Conservation (phyloP, 1,284 basidiomycete genomes). For the Mrakiaceae sp. region DNA sequence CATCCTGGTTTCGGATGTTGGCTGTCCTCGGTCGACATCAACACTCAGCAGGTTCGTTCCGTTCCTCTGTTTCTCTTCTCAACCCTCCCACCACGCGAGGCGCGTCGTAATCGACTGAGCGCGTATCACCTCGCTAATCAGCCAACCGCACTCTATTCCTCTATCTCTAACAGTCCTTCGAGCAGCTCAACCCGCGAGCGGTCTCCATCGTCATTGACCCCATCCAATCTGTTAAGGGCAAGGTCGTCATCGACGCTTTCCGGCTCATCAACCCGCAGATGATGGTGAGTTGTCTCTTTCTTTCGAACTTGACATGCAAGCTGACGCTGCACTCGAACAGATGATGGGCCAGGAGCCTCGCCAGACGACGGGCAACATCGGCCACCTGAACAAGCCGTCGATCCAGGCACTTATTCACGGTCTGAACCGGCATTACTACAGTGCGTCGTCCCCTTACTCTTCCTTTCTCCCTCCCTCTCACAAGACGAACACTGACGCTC, state of each 20-base stretch:
- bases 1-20: constrained; percentile 99
- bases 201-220: constrained; percentile 98
- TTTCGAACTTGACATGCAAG: background rate
- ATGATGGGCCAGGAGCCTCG: constrained; percentile 81
- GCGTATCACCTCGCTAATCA: background rate
- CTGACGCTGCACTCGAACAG: background rate
- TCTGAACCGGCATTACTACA: constrained; percentile 91
- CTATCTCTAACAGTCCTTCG: constrained; percentile 63
- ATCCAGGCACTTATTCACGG: constrained; percentile 96
- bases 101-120: background rate
- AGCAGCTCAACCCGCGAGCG: constrained; percentile 85
- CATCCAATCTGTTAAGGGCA: constrained; percentile 97
- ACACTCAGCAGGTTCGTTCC: constrained; percentile 79
- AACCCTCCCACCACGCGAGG: background rate
- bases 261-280: constrained; percentile 82
- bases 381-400: constrained; percentile 95
- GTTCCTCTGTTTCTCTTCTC: background rate
- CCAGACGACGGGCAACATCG: constrained; percentile 96
- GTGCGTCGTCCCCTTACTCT: constrained; percentile 21
- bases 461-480: background rate
- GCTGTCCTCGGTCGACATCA: constrained; percentile 97
- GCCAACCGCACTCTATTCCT: constrained; percentile 7
- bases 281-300: constrained; percentile 42
- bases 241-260: constrained; percentile 99
- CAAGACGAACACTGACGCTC: background rate